Evolutionary conservation across 306 rosid species (phyloP).

Genomic region (Glycine soja): DNA sequence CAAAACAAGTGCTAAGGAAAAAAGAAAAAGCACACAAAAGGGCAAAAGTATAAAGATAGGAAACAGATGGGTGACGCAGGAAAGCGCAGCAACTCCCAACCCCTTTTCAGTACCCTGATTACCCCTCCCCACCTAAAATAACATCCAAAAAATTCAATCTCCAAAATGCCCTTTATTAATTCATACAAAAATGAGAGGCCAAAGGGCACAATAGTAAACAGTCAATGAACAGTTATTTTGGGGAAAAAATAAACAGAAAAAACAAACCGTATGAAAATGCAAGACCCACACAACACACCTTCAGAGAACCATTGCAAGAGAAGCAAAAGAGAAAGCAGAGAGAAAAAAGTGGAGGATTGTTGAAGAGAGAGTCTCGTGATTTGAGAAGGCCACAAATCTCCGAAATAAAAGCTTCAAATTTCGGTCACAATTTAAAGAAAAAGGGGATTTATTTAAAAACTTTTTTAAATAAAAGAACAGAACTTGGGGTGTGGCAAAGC

Average conservation of each 20-base stretch:
- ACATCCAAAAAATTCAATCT: not conserved
- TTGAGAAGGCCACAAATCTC: constrained; percentile 53
- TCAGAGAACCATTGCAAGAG: constrained; percentile 1
- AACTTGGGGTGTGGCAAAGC: constrained; percentile 3
- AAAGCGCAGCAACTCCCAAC: constrained; percentile 47
- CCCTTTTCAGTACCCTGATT: constrained; percentile 35
- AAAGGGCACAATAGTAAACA: constrained; percentile 31
- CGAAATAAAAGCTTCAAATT: constrained; percentile 53
- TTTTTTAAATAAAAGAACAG: not conserved
- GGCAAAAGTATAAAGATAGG: not conserved
- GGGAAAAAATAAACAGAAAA: not conserved
- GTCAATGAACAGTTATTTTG: not conserved
- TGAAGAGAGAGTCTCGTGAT: not conserved
- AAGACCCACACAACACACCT: constrained; percentile 14
- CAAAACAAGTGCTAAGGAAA: not conserved
- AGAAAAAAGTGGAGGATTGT: constrained; percentile 71
- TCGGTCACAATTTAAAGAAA: constrained; percentile 12
- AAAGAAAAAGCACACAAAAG: constrained; percentile 28
- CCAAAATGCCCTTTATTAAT: constrained; percentile 2
- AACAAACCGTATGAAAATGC: constrained; percentile 14
- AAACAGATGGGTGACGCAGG: constrained; percentile 50
- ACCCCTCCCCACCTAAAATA: constrained; percentile 52
- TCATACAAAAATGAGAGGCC: not conserved
- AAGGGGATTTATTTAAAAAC: constrained; percentile 4
- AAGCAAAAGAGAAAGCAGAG: constrained; percentile 42